Evolutionary conservation across 176 grass and related monocot species (phyloP).

Genomic region (Zea luxurians): DNA sequence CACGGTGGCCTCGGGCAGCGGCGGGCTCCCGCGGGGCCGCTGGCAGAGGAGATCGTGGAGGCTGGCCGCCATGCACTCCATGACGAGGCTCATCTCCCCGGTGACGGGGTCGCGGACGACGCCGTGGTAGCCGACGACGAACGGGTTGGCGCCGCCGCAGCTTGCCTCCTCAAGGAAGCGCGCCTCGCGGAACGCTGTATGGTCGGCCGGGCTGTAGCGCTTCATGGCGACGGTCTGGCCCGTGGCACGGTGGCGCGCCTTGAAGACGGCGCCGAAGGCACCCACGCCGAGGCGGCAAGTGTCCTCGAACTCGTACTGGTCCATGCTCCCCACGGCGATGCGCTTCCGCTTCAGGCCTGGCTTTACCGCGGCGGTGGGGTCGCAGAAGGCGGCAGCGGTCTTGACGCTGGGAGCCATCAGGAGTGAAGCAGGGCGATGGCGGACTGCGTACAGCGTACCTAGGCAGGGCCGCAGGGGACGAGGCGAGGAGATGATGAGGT

Average conservation of each 20-base stretch:
- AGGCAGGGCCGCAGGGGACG: no score
- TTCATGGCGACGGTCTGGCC: not conserved
- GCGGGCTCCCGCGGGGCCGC: not conserved
- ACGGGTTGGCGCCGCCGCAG: not conserved
- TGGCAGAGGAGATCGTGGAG: not conserved
- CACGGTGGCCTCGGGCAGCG: constrained; percentile 2
- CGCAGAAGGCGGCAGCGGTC: no score
- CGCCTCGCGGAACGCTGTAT: not conserved
- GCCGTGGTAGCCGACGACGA: constrained; percentile 4
- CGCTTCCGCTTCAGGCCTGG: not conserved
- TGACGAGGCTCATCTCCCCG: not conserved
- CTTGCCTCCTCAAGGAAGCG: not conserved
- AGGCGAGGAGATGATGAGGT: no score
- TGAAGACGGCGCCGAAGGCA: not conserved
- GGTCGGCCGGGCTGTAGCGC: no score
- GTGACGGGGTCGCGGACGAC: not conserved
- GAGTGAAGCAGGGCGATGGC: no score
- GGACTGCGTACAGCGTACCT: no score
- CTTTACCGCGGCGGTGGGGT: no score
- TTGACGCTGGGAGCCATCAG: no score
- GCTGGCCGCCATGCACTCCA: not conserved
- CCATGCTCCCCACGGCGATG: not conserved
- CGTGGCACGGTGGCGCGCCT: constrained; percentile 10
- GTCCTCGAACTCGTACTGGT: not conserved
- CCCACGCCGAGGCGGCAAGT: not conserved